These are phyloP conservation scores for Fagus sylvatica DNA, from an alignment of 306 rosid genomes.

Conservation along the genomic window DNA sequence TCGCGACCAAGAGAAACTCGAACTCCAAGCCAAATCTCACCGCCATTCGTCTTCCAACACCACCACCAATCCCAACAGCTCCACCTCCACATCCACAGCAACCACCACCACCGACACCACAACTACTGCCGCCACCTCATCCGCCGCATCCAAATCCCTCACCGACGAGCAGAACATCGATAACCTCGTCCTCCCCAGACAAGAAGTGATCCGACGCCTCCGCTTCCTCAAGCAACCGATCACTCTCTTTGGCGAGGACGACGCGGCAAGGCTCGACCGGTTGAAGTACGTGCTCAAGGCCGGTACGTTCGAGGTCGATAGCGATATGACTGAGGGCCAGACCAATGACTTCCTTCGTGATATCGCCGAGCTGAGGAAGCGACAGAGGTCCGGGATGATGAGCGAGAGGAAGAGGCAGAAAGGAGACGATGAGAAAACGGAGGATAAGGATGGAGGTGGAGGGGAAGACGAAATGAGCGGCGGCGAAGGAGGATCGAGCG, in stretches of 20 bases:
- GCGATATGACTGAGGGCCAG: constrained; percentile 97
- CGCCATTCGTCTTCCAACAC: constrained; percentile 53
- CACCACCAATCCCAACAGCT: constrained; percentile 1
- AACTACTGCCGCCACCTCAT: constrained; percentile 32
- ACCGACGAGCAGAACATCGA: constrained; percentile 78
- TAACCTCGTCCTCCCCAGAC: constrained; percentile 75
- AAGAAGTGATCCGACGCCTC: constrained; percentile 87
- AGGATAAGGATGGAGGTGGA: constrained; percentile 77
- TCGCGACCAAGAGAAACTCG: constrained; percentile 88
- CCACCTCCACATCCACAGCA: constrained; percentile 32
- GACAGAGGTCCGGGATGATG: constrained; percentile 88
- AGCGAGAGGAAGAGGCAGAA: constrained; percentile 86
- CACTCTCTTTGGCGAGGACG: constrained; percentile 93
- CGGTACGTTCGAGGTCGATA: constrained; percentile 84
- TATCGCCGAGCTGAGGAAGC: constrained; percentile 89
- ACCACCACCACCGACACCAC: constrained; percentile 34
- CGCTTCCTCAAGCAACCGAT: constrained; percentile 89
- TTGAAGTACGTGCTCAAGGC: constrained; percentile 80
- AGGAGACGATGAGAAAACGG: constrained; percentile 57
- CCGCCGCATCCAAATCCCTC: constrained; percentile 50
- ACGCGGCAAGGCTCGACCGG: constrained; percentile 78
- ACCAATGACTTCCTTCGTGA: constrained; percentile 92
- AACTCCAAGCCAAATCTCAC: constrained; percentile 74
- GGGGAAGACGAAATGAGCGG: constrained; percentile 75
- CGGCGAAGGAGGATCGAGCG: constrained; percentile 71